Evolutionary conservation across 2,329 filamentous ascomycete species (phyloP).

Genomic region (Tolypocladium amazonense): DNA sequence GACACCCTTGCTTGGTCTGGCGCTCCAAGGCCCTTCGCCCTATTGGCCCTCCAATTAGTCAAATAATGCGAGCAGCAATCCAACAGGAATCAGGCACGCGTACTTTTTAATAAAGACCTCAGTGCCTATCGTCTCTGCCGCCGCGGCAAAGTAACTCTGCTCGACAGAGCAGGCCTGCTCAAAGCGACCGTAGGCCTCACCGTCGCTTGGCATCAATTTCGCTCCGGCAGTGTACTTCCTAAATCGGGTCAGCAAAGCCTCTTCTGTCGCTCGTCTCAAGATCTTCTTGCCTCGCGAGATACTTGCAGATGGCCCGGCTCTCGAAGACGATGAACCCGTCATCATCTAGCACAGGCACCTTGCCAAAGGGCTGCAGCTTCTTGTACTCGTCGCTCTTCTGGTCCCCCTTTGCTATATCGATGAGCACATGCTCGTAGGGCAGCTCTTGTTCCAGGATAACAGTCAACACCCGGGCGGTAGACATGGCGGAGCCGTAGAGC

Average conservation of each 20-base stretch:
- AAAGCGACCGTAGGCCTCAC: neutral
- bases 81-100: neutral
- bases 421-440: neutral
- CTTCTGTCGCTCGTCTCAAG: neutral
- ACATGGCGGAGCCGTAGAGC: neutral
- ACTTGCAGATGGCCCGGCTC: neutral
- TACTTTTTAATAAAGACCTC: neutral
- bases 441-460: neutral
- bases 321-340: neutral
- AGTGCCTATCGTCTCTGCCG: neutral
- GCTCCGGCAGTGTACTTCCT: neutral
- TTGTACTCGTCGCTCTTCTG: neutral
- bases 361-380: neutral
- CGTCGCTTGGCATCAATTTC: neutral
- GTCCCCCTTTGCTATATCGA: neutral
- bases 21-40: neutral
- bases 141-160: neutral
- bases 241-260: neutral
- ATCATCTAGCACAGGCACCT: neutral
- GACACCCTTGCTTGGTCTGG: neutral
- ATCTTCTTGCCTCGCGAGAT: neutral
- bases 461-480: neutral
- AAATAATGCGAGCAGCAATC: neutral
- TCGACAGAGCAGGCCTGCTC: neutral
- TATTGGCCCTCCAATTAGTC: neutral